Base-by-base conservation (phyloP, 169 alveolate genomes). In the Plasmodium ovale region DNA sequence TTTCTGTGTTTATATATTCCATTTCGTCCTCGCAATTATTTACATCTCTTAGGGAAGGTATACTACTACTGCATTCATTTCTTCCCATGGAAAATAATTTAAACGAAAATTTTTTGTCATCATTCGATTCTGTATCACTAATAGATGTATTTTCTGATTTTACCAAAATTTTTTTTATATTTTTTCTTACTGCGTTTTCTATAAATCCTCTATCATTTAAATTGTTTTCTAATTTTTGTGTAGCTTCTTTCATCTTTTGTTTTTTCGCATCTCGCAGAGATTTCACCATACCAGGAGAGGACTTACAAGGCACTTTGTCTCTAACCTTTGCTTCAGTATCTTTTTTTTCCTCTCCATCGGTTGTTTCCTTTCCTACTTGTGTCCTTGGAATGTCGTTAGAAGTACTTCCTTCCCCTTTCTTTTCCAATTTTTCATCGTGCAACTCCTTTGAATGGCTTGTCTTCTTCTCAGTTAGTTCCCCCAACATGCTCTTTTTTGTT, bases 121-220 rank as follows among this genome's bases (percentile, higher is more conserved):
- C 19, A 14, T 64, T 64, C 72, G 16, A 37, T 0, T 9, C 51
- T 47, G 35, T 19, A 9, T 10, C 51, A 64, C 7, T 27, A n/a
- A 64, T 23, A 31, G 33, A 29, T 23, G 2, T 14, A 64, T 10
- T 3, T 31, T 33, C 82, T 0, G 23, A 12, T 9, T 56, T 69
- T 0, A 44, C 82, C 16, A 69, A 27, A 4, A 69, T 69, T 56
- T 29, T 69, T 23, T 44, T 64, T 42, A 69, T 69, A 5, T 69
- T 69, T 42, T 44, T 69, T 14, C 29, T 16, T 25, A 69, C 82
- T 0, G 67, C 82, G 0, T 69, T 69, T 69, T 69, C 82, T 47
- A 69, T 69, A 56, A 69, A 69, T 56, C 62, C 54, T 9, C 65
- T 21, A 44, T 29, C 49, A 69, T 29, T 42, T 72, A 2, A 14